A percentile compares a stretch with the other conserved stretches of the same genome.
Evolutionary conservation across 2,329 filamentous ascomycete genomes (phyloP).

Genomic region (Domatiomyces catenatus): DNA sequence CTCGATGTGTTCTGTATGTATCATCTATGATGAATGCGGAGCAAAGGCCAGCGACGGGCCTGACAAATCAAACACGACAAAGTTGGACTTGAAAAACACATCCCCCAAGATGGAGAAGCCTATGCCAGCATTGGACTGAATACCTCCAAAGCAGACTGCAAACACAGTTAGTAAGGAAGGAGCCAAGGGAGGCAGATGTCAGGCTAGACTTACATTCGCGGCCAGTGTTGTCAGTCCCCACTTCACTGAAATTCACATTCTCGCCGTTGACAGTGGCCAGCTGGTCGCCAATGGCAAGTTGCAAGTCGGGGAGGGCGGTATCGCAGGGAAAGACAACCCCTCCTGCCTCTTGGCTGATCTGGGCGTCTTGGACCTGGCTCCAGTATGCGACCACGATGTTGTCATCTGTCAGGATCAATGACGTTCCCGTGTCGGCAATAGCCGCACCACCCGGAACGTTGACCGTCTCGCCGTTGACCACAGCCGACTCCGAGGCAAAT

Average conservation of each 20-base stretch:
- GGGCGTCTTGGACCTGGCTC: constrained; percentile 36
- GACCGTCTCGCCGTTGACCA: constrained; percentile 33
- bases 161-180: constrained; percentile 8
- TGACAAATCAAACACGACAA: constrained; percentile 40
- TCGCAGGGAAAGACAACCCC: constrained; percentile 46
- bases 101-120: constrained; percentile 45
- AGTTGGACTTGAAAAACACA: constrained; percentile 43
- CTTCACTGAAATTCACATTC: constrained; percentile 41
- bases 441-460: constrained; percentile 26
- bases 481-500: constrained; percentile 43
- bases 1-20: no score
- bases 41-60: neutral
- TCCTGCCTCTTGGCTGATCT: constrained; percentile 29
- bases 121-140: constrained; percentile 43
- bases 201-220: constrained; percentile 22
- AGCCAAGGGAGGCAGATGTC: neutral
- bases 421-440: constrained; percentile 55
- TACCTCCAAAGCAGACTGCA: constrained; percentile 41
- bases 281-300: constrained; percentile 37
- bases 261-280: constrained; percentile 39
- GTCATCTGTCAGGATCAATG: constrained; percentile 46
- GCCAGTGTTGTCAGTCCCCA: constrained; percentile 31
- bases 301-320: constrained; percentile 37
- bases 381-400: constrained; percentile 47
- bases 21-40: neutral